A percentile compares a stretch with the other conserved stretches of the same genome.
Evolutionary conservation across 2,329 filamentous ascomycete genomes (phyloP).

Genomic region (Purpureocillium lavendulum): DNA sequence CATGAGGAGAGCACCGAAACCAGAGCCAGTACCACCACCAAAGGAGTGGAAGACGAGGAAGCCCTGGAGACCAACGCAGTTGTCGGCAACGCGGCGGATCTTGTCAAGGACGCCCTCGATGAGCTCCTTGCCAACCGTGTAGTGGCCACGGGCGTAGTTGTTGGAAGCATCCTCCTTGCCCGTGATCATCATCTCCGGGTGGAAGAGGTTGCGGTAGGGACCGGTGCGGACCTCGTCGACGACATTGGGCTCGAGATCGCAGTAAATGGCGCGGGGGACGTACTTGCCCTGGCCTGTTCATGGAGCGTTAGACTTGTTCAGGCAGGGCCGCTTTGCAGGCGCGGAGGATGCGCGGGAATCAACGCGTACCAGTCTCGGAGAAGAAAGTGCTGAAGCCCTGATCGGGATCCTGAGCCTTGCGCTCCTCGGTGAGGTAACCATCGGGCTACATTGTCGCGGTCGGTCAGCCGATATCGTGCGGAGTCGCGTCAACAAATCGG

Average conservation of each 20-base stretch:
- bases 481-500: conserved; percentile 7
- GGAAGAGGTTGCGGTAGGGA: conserved; percentile 92
- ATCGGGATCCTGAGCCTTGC: conserved; percentile 86
- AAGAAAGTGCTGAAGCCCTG: conserved; percentile 99
- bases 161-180: conserved; percentile 99
- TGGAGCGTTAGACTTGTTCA: conserved; percentile 5
- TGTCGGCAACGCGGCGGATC: conserved; percentile 94
- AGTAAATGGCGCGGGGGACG: conserved; percentile 97
- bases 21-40: conserved; percentile 96
- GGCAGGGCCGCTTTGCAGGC: not conserved
- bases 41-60: conserved; percentile 99
- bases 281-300: conserved; percentile 89
- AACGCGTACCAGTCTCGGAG: conserved; percentile 83
- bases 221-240: conserved; percentile 99
- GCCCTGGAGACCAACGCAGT: conserved; percentile 95
- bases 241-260: conserved; percentile 98
- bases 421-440: conserved; percentile 97
- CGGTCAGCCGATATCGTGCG: conserved; percentile 2
- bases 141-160: conserved; percentile 99
- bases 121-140: conserved; percentile 99
- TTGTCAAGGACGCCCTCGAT: conserved; percentile 97
- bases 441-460: conserved; percentile 59
- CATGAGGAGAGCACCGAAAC: conserved; percentile 97
- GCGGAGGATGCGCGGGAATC: not conserved
- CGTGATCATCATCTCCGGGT: conserved; percentile 99